Conservation (phyloP, 169 alveolate species). For the Perkinsus olseni region DNA sequence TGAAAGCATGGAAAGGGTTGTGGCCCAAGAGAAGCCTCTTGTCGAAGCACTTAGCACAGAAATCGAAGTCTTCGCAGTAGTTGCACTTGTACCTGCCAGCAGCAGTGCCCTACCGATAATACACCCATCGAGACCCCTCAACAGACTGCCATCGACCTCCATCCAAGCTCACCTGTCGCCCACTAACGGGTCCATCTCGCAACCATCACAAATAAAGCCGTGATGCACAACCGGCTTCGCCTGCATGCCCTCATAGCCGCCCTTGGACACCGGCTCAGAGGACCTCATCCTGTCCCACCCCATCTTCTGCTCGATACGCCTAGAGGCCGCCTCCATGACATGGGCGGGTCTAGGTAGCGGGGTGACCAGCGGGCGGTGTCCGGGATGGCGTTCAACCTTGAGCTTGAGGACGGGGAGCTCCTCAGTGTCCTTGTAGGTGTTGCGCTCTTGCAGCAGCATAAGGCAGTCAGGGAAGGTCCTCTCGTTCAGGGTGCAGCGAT, state of each 20-base stretch:
- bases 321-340: neutral
- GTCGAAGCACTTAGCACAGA: slow-evolving; percentile 44
- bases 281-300: no score
- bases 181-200: neutral
- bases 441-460: neutral
- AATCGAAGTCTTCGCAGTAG: slow-evolving; percentile 52
- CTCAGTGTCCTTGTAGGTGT: neutral
- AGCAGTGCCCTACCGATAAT: neutral
- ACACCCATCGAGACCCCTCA: no score
- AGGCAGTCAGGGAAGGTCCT: neutral
- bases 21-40: neutral
- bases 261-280: neutral
- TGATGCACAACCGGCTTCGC: neutral
- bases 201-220: neutral
- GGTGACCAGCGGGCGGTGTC: neutral
- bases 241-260: neutral
- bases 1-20: neutral
- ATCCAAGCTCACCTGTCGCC: slow-evolving; percentile 26
- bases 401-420: neutral
- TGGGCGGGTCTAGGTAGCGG: neutral
- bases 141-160: no score
- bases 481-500: neutral
- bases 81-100: slow-evolving; percentile 44
- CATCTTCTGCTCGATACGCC: neutral
- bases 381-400: neutral